Base-by-base conservation (phyloP, 495 filamentous ascomycete species). In the Lasiosphaeria hispida region DNA sequence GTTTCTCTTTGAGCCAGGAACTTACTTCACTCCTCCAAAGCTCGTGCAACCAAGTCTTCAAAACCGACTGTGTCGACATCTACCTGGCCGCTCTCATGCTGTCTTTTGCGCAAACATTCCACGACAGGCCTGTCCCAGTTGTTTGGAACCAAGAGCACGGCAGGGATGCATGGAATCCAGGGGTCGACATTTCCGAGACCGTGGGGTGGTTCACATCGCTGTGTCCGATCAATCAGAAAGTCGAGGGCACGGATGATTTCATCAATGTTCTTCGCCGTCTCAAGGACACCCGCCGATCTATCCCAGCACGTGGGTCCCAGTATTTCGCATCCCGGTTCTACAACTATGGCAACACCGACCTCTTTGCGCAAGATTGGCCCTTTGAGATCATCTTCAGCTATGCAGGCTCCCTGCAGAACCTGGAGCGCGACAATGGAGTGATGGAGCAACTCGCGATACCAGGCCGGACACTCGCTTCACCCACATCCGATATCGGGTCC, bases 371-470 rank as follows among this genome's bases (percentile, higher is more conserved):
- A 3, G 72, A 79, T 48, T 82, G 75, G 68, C 87, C 86, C 6
- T 80, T 89, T 58, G 88, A 90, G 68, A 80, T 90, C 38, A 81
- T 82, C 1, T 88, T 90, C 68, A 88, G 86, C 61, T 89, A 90
- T 59, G 76, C 85, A 10, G 87, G 85, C 0, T 77, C 83, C 14
- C 75, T 84, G 58, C 84, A 86, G 49, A 81, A 85, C 55, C 63
- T 89, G 0, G 84, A 87, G 67, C 75, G 82, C 30, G 73, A 80
- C 17, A 84, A 85, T 49, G 79, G 82, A 5, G 71, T 90, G 0
- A 80, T 90, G 60, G 79, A 84, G 52, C 80, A 83, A 23, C 73
- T 78, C 7, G 74, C 83, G 14, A 66, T 75, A 1, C 70, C 71
- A 0, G 72, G 69, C 9, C 69, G 64, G 53, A 73, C 68, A 0